Base-by-base conservation (phyloP, 257 asterid genomes). In the Nicotiana paniculata region DNA sequence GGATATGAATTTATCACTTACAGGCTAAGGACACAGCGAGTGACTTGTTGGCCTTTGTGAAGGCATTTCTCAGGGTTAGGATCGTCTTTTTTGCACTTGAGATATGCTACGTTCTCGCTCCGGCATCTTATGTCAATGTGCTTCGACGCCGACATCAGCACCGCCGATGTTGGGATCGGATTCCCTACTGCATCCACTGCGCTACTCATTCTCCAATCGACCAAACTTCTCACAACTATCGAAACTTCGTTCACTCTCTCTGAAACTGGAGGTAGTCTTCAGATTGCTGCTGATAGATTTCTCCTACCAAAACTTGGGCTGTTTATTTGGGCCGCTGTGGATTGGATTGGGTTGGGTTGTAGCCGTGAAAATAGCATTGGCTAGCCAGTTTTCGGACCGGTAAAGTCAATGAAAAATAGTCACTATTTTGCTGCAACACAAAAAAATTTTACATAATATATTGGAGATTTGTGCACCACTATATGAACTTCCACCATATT, bases 11-110 rank as follows among this genome's bases (percentile, higher is more conserved):
- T 65, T 11, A 8, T 4, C 3, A 35, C 96, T 90, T 88, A 92
- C 96, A 92, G 88, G 81, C 86, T 85, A 70, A 92, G 90, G 33
- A 92, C 96, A 8, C 94, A 92, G 28, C 89, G 91, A 65, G 96
- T 92, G 18, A 92, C 96, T 89, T 89, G 96, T 75, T 91, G 96
- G 12, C 96, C 96, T 82, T 88, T 92, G 58, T 90, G 91, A 10
- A 92, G 93, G 85, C 96, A 92, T 85, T 92, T 90, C 87, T 92
- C 96, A 8, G 96, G 96, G 88, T 92, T 90, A 12, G 93, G 94
- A 75, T 92, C 94, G 78, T 88, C 90, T 87, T 90, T 92, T 86
- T 92, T 92, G 90, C 96, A 92, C 88, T 88, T 92, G 82, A 92
- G 86, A 77, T 87, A 92, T 2, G 93, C 96, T 9, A 92, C 24